Base-by-base conservation (phyloP, 2,329 filamentous ascomycete genomes). In the Didymella pomorum region DNA sequence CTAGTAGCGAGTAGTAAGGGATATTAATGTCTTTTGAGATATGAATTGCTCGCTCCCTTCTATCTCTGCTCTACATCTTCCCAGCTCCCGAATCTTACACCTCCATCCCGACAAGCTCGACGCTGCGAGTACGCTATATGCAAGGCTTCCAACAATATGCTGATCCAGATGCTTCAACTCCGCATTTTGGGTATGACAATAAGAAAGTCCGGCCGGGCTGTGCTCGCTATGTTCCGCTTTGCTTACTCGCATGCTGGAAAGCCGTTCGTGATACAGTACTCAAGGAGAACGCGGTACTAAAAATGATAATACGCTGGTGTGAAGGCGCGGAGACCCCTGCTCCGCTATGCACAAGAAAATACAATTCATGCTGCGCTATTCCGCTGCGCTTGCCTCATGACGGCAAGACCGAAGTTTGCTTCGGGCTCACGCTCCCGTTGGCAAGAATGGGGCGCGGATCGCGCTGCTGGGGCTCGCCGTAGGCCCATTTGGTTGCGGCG, bases 401-500 rank as follows among this genome's bases (percentile, higher is more conserved):
- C 14, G 68, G 68, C 4, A 71, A 60, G 1, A 71, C 63, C 3
- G 61, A 58, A 12, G 62, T 67, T n/a, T 69, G 65, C 41, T 58
- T 58, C 14, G 56, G 56, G 16, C 50, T 54, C 4, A 47, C 45
- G 35, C 41, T 58, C n/a, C 64, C 66, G 33, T 64, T 69, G 10
- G 62, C 55, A 1, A 71, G 60, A 20, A 71, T 71, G 0, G 69
- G 69, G 20, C 67, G 62, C 9, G 37, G 31, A 21, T 66, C 66
- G 44, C 60, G 56, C 23, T 55, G 56, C 28, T 60, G 60, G 9
- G 66, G 56, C 21, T 73, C 71, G 50, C 71, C 71, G 44, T 69
- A 70, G 14, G 74, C 74, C 74, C 73, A 76, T 20, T 67, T 70
- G 2, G 69, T 72, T 2, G 68, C 67, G 8, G 66, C 64, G 41